These are phyloP conservation scores for Dissoconium aciculare DNA, from an alignment of 2,329 filamentous ascomycete species.

Conservation along the genomic window DNA sequence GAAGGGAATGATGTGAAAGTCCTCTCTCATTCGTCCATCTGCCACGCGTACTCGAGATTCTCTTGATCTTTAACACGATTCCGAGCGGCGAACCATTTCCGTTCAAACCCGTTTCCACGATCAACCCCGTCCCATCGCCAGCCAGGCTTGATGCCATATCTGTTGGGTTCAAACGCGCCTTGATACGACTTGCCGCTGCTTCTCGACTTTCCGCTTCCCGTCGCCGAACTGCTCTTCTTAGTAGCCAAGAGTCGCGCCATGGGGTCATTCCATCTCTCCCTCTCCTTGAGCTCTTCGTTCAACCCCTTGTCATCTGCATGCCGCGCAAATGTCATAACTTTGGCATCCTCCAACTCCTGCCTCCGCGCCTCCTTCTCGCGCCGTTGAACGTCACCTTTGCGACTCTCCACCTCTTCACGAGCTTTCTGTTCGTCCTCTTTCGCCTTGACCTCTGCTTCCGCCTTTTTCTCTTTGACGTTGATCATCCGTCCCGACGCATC, in stretches of 20 bases:
- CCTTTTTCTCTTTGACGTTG: slow-evolving; percentile 79
- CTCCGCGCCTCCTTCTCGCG: slow-evolving; percentile 49
- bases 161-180: slow-evolving; percentile 71
- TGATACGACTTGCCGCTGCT: slow-evolving; percentile 46
- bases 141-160: slow-evolving; percentile 83
- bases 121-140: slow-evolving; percentile 97
- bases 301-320: slow-evolving; percentile 71
- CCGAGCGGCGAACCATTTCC: slow-evolving; percentile 75
- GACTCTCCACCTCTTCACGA: slow-evolving; percentile 49
- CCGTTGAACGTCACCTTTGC: slow-evolving; percentile 75
- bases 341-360: slow-evolving; percentile 63
- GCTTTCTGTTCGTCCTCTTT: slow-evolving; percentile 55
- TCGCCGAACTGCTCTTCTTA: slow-evolving; percentile 42
- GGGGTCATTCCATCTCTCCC: slow-evolving; percentile 83
- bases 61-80: slow-evolving; percentile 64
- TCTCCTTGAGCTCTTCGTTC: slow-evolving; percentile 66
- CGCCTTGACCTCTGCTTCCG: slow-evolving; percentile 66
- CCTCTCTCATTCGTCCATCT: slow-evolving; percentile 87
- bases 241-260: slow-evolving; percentile 62
- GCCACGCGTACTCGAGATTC: slow-evolving; percentile 80
- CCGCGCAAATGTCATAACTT: slow-evolving; percentile 64
- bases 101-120: slow-evolving; percentile 83
- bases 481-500: slow-evolving; percentile 91
- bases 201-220: slow-evolving; percentile 33
- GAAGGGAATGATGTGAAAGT: too few species aligned